Evolutionary conservation across 2,329 filamentous ascomycete genomes (phyloP).

Genomic region (Fusarium keratoplasticum): DNA sequence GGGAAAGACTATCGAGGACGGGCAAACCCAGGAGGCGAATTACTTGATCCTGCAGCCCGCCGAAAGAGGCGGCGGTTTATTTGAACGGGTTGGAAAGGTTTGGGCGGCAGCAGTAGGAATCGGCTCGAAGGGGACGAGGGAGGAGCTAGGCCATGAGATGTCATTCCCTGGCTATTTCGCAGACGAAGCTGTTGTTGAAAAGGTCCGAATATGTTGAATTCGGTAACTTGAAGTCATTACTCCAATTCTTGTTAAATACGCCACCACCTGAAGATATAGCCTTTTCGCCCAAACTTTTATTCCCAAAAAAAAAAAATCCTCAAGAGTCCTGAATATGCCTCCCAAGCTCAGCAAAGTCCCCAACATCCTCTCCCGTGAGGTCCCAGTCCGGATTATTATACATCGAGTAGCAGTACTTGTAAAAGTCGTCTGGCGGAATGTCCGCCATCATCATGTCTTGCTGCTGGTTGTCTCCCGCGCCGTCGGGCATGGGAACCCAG

Average conservation of each 20-base stretch:
- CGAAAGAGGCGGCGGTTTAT: background rate
- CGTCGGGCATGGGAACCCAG: slow-evolving; percentile 37
- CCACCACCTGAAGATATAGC: background rate
- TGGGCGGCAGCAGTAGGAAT: background rate
- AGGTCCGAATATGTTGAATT: background rate
- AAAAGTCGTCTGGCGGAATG: slow-evolving; percentile 41
- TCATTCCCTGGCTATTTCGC: background rate
- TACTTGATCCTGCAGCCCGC: background rate
- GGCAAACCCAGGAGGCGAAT: background rate
- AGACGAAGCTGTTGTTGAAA: background rate
- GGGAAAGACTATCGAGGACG: background rate
- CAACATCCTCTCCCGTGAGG: slow-evolving; percentile 43
- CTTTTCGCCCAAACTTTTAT: background rate
- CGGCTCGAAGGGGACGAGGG: background rate
- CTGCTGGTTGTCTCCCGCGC: slow-evolving; percentile 24
- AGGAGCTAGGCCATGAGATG: background rate
- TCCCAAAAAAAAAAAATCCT: background rate
- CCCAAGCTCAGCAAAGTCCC: slow-evolving; percentile 43
- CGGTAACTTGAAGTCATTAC: background rate
- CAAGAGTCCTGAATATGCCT: slow-evolving; percentile 43
- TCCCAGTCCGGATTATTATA: slow-evolving; percentile 45
- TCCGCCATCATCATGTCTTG: slow-evolving; percentile 42
- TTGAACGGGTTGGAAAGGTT: background rate
- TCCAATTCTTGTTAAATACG: background rate
- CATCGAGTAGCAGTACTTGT: slow-evolving; percentile 45